Conservation (phyloP, 1,139 yeast genomes). For the Nakaseomyces uthaithaninus region DNA sequence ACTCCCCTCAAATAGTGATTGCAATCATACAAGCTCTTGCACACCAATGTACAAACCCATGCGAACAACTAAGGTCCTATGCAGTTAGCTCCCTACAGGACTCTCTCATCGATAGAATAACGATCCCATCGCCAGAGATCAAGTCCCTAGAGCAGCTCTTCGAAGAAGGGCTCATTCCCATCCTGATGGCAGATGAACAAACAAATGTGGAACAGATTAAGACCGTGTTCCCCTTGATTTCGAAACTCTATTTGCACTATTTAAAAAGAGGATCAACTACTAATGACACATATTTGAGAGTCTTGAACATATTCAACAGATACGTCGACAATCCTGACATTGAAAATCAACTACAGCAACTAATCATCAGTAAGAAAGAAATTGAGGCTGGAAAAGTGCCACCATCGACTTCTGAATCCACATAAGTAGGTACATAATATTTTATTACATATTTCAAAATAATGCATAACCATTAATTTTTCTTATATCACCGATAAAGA, state of each 20-base stretch:
- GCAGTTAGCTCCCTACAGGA: constrained; percentile 53
- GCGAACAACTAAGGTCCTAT: constrained; percentile 61
- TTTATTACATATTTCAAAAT: too few relatives aligned
- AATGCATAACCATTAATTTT: too few relatives aligned
- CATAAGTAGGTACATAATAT: too few relatives aligned
- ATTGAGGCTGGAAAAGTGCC: constrained; percentile 17
- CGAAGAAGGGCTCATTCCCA: constrained; percentile 66
- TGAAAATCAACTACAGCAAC: constrained; percentile 35
- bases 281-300: constrained; percentile 40
- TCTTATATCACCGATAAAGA: too few relatives aligned
- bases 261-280: constrained; percentile 37
- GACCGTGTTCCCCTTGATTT: constrained; percentile 57
- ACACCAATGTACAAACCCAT: constrained; percentile 83
- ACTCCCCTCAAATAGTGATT: not conserved
- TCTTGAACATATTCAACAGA: constrained; percentile 44
- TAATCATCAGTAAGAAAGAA: constrained; percentile 32
- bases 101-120: constrained; percentile 36
- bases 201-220: constrained; percentile 37
- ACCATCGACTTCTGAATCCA: too few relatives aligned
- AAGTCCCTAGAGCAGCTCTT: constrained; percentile 45
- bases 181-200: constrained; percentile 53
- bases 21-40: constrained; percentile 69
- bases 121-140: constrained; percentile 30
- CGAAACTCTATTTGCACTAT: constrained; percentile 65
- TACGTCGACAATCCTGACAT: constrained; percentile 38